Base-by-base conservation (phyloP, 2,329 filamentous ascomycete genomes). In the Aureobasidium lini region DNA sequence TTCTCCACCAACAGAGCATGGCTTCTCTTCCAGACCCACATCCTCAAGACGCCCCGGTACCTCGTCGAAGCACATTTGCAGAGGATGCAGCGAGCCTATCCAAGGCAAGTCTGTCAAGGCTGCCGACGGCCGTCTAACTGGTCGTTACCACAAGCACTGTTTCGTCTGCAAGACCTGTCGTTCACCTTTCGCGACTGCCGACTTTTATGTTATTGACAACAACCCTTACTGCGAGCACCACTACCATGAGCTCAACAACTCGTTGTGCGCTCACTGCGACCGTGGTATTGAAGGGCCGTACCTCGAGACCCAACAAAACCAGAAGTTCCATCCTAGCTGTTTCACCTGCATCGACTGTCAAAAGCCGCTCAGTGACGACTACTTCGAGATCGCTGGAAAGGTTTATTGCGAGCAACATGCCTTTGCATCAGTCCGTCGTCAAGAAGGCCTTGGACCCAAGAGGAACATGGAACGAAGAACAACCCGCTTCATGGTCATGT, bases 281-380 rank as follows among this genome's bases (percentile, higher is more conserved):
- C 78, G 79, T 10, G 94, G 94, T 13, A 97, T 99, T 65, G 94
- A 99, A 73, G 94, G 94, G 0, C 87, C 92, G 66, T 99, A 95
- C 67, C 79, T 96, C 39, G 91, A 96, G 71, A 95, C 94, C 32
- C 88, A 90, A 66, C 73, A 78, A 40, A 77, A 80, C 36, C 81
- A 84, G 66, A 96, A 96, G 71, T 94, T 91, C 73, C 94, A 99
- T 71, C 84, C 90, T 0, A 79, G 83, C 7, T 99, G 94, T 74
- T 90, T 99, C 75, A 86, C 85, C 50, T 97, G 94, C 70, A 81
- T 81, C 50, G 87, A 90, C 65, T 97, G 93, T 70, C 83, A 84
- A 34, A 75, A 84, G 48, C 84, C 87, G 71, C 79, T 97, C 11
- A 81, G 83, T 18, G 87, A 93, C 46, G 93, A 94, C 62, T 97